Base-by-base conservation (phyloP, 2,329 filamentous ascomycete species). In the Verticillium alfalfae region DNA sequence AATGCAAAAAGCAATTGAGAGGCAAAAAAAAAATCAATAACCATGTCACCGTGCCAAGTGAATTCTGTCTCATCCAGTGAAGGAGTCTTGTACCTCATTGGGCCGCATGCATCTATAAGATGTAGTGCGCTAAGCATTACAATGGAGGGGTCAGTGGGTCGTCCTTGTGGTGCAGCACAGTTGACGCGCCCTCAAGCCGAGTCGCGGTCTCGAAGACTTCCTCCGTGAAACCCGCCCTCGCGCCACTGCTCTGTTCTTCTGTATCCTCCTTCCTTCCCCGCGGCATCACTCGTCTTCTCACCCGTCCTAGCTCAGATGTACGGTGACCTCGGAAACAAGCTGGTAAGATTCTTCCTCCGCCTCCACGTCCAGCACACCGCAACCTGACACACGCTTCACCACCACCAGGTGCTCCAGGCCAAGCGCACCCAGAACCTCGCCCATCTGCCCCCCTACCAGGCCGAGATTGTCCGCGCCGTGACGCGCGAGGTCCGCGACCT, bases 401-500 rank as follows among this genome's bases (percentile, higher is more conserved):
- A 5, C 56, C 34, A 56, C 3, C 58, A 97, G 92, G 93, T 96
- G 69, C 90, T 94, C 81, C 91, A 98, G 81, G 95, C 95, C 74
- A 98, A 98, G 83, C 88, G 95, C 72, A 96, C 91, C 18, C 92
- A 95, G 76, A 90, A 91, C 66, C 86, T 99, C 61, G 80, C 88
- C 37, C 88, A 96, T 73, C 85, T 99, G 2, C 95, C 95, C 1
- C 89, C 93, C 3, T 98, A 98, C 74, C 93, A 96, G 76, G 89
- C 93, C 34, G 95, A 98, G 72, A 84, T 96, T 55, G 92, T 98
- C 60, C 93, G 93, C 62, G 86, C 87, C 22, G 90, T 96, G 57
- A 90, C 92, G 2, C 89, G 93, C 69, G 95, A 99, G 82, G 93
- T 97, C 26, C 90, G 93, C 69, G 94, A 98, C 68, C 84, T 99